Evolutionary conservation across 208 protist genomes (phyloP).

Genomic region (Trypanosomatidae sp.): DNA sequence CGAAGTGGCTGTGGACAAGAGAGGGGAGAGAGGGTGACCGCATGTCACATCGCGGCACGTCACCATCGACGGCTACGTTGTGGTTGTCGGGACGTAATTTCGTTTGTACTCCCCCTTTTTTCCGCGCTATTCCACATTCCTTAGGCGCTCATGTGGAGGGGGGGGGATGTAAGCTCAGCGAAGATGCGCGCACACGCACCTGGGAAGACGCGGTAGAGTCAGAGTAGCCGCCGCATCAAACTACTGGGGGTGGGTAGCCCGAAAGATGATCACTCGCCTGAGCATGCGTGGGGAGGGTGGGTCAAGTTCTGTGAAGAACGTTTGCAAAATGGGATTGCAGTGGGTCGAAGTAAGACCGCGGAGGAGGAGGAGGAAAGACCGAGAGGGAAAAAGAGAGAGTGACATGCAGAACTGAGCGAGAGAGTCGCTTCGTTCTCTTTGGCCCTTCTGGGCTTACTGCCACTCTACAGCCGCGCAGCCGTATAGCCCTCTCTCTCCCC

Average conservation of each 20-base stretch:
- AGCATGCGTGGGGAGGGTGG: background rate
- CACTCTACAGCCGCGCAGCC: background rate
- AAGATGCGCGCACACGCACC: no score
- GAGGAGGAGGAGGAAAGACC: background rate
- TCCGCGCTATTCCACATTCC: background rate
- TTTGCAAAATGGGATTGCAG: background rate
- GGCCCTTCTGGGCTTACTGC: background rate
- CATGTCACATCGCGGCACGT: background rate
- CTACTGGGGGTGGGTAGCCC: background rate
- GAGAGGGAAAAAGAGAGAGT: background rate
- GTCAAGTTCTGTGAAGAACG: background rate
- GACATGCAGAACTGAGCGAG: background rate
- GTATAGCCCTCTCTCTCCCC: no score
- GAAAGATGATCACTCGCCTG: background rate
- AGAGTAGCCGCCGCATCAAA: background rate
- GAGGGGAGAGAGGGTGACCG: background rate
- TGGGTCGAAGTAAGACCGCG: background rate
- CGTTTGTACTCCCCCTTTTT: background rate
- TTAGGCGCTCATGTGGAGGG: background rate
- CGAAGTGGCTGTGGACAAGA: background rate
- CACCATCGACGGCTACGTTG: background rate
- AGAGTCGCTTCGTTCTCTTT: background rate
- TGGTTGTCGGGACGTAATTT: background rate
- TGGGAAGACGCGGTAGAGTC: background rate
- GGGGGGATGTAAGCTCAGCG: background rate